phyloP scores from a whole-genome alignment of 2,329 filamentous ascomycete species.

The Shiraia bambusicola region DNA sequence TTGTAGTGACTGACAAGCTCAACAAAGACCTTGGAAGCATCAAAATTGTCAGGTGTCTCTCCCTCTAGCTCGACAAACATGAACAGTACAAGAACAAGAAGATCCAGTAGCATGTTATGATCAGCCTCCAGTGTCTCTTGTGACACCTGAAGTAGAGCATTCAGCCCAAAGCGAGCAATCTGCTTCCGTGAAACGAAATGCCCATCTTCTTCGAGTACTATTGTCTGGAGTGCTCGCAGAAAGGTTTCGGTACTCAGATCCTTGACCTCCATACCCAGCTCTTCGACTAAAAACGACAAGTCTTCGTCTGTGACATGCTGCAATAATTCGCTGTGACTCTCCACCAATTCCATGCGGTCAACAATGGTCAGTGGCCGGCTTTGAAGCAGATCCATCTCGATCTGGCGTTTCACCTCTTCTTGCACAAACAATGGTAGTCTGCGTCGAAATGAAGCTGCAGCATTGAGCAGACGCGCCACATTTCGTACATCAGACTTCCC shows the following conservation, averaged over 20 bases:
- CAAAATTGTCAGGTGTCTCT: slow-evolving; percentile 68
- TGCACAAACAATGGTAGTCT: slow-evolving; percentile 69
- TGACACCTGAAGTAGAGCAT: slow-evolving; percentile 71
- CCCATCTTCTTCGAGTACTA: slow-evolving; percentile 45
- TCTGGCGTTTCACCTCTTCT: slow-evolving; percentile 65
- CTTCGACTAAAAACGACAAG: slow-evolving; percentile 57
- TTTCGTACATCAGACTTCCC: slow-evolving; percentile 46
- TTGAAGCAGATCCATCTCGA: slow-evolving; percentile 73
- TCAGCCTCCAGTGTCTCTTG: slow-evolving; percentile 76
- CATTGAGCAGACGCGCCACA: slow-evolving; percentile 64
- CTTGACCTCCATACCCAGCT: slow-evolving; percentile 55
- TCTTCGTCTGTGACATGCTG: slow-evolving; percentile 81
- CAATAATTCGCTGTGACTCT: slow-evolving; percentile 75
- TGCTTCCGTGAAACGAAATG: slow-evolving; percentile 47
- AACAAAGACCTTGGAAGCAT: slow-evolving; percentile 61
- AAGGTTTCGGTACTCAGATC: slow-evolving; percentile 54
- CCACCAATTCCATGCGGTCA: slow-evolving; percentile 76
- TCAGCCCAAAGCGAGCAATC: slow-evolving; percentile 75
- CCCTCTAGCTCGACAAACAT: slow-evolving; percentile 69
- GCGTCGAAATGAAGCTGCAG: slow-evolving; percentile 69
- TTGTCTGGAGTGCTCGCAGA: slow-evolving; percentile 51
- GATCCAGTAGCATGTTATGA: slow-evolving; percentile 74
- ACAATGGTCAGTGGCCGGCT: slow-evolving; percentile 60
- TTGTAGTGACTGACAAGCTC: slow-evolving; percentile 56
- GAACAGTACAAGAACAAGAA: slow-evolving; percentile 80